Percentiles rank a stretch among this genome's conserved stretches.
Conservation (phyloP, 306 rosid genomes). For the Castanea crenata region DNA sequence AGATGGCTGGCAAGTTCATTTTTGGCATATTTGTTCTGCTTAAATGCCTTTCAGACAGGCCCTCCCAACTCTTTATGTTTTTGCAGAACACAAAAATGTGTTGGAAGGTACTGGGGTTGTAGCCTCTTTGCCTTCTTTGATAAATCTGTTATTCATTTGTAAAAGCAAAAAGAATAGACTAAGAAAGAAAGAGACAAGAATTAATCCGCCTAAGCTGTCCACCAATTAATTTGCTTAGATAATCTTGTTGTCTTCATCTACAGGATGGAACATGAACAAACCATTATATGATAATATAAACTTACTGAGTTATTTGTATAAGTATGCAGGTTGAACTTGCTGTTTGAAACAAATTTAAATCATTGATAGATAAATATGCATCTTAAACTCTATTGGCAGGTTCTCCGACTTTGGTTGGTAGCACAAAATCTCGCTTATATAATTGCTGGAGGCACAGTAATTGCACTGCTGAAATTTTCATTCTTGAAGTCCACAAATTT, state of each 20-base stretch:
- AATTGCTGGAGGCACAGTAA: conserved; percentile 71
- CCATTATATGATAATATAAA: background rate
- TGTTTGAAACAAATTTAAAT: background rate
- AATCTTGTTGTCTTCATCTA: background rate
- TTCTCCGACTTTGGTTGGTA: conserved; percentile 77
- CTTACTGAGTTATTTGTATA: background rate
- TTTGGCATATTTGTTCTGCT: background rate
- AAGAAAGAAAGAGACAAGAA: background rate
- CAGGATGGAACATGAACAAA: background rate
- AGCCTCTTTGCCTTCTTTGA: background rate
- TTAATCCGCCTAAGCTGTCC: background rate
- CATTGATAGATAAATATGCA: background rate
- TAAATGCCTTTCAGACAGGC: background rate
- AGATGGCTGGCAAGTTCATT: background rate
- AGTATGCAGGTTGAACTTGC: background rate
- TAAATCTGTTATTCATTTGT: background rate
- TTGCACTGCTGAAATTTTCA: conserved; percentile 48
- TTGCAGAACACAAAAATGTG: background rate
- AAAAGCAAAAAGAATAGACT: background rate
- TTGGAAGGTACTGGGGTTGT: background rate
- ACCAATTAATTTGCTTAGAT: background rate
- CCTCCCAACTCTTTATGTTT: background rate
- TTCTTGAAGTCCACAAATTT: conserved; percentile 56
- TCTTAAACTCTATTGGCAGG: conserved; percentile 46
- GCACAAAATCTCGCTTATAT: conserved; percentile 67